Conservation (phyloP, 768 basidiomycete genomes). For the Termitomyces sp. region DNA sequence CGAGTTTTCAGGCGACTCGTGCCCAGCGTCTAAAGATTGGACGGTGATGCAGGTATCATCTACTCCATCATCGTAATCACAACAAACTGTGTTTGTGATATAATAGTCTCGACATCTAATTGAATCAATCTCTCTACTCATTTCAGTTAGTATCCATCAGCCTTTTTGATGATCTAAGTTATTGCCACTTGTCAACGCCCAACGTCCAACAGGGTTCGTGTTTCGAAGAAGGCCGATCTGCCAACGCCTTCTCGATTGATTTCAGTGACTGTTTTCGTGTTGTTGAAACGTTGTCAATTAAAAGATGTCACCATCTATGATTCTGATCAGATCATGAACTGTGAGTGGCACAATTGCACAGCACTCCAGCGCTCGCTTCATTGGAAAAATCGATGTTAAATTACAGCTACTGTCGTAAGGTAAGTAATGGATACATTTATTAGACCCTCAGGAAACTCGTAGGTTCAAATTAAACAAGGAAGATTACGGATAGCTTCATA, state of each 20-base stretch:
- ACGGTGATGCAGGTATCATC: conserved; percentile 15
- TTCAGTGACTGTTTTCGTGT: too few relatives aligned
- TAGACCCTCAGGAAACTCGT: neutral
- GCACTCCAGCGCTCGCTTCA: too few relatives aligned
- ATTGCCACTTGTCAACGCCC: neutral
- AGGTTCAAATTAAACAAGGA: neutral
- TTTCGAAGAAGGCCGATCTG: neutral
- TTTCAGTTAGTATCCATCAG: neutral
- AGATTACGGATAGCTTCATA: neutral
- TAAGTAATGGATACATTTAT: neutral
- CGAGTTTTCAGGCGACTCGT: conserved; percentile 37
- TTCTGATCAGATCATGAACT: neutral
- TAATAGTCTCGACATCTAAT: conserved; percentile 13
- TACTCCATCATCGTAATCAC: neutral
- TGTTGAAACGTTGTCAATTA: neutral
- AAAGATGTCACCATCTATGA: neutral
- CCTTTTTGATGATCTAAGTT: neutral
- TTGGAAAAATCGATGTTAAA: too few relatives aligned
- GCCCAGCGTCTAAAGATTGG: conserved; percentile 28
- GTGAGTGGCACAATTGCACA: too few relatives aligned
- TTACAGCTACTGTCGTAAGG: neutral
- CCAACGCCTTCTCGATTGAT: neutral
- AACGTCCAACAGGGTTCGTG: neutral
- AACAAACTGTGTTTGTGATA: conserved; percentile 8
- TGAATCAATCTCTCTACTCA: conserved; percentile 2